Base-by-base conservation (phyloP, 306 rosid species). In the Quercus cerris region DNA sequence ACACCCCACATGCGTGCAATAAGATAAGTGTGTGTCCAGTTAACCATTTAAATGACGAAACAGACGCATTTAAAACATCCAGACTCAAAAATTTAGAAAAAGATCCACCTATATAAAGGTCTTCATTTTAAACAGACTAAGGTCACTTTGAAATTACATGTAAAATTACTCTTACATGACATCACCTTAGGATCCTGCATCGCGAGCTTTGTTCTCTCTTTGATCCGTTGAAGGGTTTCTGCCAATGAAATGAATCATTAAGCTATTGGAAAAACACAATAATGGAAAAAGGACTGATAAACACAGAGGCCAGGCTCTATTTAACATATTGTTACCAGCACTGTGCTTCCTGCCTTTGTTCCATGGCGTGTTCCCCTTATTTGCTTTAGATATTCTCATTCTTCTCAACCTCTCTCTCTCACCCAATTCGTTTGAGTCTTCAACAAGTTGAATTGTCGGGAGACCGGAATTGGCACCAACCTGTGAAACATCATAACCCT, bases 121-220 rank as follows among this genome's bases (percentile, higher is more conserved):
- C 12, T 31, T 17, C 56, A 28, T 20, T 67, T 54, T 20, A 66
- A 8, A 46, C 77, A 75, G 38, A 56, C 57, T 67, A 75, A 78
- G 84, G 80, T 75, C 69, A 80, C 49, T 51, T 70, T 78, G 62
- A 72, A 69, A 56, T 77, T 84, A 86, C 85, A 82, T 77, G 77
- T 87, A 78, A 82, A 85, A 49, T 83, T 69, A 88, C 84, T 89
- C 97, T 96, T 96, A 91, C 98, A 91, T 88, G 99, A 93, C 98
- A 89, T 96, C 98, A 96, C 99, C 99, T 96, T 96, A 90, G 99
- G 98, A 90, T 89, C 81, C 98, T 93, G 98, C 98, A 96, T 96
- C 11, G 99, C 98, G 61, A 93, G 87, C 87, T 86, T 86, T 84
- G 99, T 96, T 87, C 97, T 88, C 86, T 96, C 97, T 88, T 35